Evolutionary conservation across 768 basidiomycete genomes (phyloP).

Genomic region (Harrya chromipes): DNA sequence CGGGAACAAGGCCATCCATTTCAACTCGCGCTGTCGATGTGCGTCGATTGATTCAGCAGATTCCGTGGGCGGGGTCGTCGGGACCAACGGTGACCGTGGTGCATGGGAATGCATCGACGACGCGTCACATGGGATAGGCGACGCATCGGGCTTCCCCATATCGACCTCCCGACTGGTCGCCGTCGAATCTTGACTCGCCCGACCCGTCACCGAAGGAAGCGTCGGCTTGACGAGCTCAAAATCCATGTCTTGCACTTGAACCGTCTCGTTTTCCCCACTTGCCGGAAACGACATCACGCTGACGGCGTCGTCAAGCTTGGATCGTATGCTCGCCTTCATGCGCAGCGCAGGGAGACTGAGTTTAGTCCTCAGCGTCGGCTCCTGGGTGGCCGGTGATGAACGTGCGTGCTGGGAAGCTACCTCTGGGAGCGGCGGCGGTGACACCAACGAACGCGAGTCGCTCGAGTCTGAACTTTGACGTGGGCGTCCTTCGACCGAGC

Average conservation of each 20-base stretch:
- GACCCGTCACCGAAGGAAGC: slow-evolving; percentile 40
- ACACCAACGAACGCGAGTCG: slow-evolving; percentile 36
- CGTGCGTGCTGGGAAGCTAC: slow-evolving; percentile 34
- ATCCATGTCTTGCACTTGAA: slow-evolving; percentile 79
- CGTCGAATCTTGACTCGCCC: slow-evolving; percentile 55
- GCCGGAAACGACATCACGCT: slow-evolving; percentile 24
- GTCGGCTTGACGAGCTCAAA: slow-evolving; percentile 73
- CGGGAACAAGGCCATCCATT: slow-evolving; percentile 69
- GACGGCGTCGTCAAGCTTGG: slow-evolving; percentile 29
- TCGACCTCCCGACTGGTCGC: slow-evolving; percentile 31
- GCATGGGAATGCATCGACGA: slow-evolving; percentile 38
- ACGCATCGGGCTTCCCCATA: slow-evolving; percentile 10
- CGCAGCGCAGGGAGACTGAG: slow-evolving; percentile 68
- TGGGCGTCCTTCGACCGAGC: slow-evolving; percentile 19
- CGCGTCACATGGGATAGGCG: slow-evolving; percentile 37
- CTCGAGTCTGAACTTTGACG: slow-evolving; percentile 26
- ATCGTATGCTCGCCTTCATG: slow-evolving; percentile 32
- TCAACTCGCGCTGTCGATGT: slow-evolving; percentile 71
- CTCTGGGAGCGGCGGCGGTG: slow-evolving; percentile 41
- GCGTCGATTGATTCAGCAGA: slow-evolving; percentile 41
- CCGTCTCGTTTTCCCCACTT: slow-evolving; percentile 45
- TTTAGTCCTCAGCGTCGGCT: slow-evolving; percentile 49
- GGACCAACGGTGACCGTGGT: slow-evolving; percentile 25
- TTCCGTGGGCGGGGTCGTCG: slow-evolving; percentile 12
- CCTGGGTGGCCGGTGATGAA: slow-evolving; percentile 27